Percentiles rank a stretch among this genome's conserved stretches.
phyloP scores from a whole-genome alignment of 1,284 basidiomycete species.

The Naganishia sp. region DNA sequence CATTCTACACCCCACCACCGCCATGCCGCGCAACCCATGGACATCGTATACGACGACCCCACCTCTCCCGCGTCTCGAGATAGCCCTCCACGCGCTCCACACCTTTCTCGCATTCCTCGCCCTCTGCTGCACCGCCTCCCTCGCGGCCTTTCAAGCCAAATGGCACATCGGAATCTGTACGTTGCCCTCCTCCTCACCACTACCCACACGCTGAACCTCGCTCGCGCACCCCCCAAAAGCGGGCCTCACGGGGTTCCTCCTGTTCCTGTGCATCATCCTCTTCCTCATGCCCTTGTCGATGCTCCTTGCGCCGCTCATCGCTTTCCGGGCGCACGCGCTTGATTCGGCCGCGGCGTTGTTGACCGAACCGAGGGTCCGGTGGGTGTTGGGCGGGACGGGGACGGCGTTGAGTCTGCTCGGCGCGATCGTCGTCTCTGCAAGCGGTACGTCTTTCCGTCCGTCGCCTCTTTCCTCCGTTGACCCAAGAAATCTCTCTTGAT shows the following conservation, averaged over 20 bases:
- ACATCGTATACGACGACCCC: not conserved
- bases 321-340: constrained; percentile 72
- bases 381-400: constrained; percentile 74
- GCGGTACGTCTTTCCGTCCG: constrained; percentile 34
- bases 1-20: no score
- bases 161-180: constrained; percentile 77
- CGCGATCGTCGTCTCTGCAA: constrained; percentile 59
- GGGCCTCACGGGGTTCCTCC: constrained; percentile 77
- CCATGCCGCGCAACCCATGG: not conserved
- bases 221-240: constrained; percentile 62
- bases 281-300: constrained; percentile 69
- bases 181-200: constrained; percentile 49
- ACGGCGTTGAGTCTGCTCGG: constrained; percentile 68
- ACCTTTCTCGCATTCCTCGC: constrained; percentile 86
- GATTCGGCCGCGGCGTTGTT: constrained; percentile 59
- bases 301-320: constrained; percentile 73
- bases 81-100: constrained; percentile 48
- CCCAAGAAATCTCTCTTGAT: constrained; percentile 1
- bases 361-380: constrained; percentile 73
- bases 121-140: constrained; percentile 81
- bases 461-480: not conserved
- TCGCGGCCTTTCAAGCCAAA: constrained; percentile 80
- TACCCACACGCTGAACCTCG: constrained; percentile 16
- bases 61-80: not conserved
- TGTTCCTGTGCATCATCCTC: constrained; percentile 78